phyloP scores from a whole-genome alignment of 768 basidiomycete species.

The Russula compacta region DNA sequence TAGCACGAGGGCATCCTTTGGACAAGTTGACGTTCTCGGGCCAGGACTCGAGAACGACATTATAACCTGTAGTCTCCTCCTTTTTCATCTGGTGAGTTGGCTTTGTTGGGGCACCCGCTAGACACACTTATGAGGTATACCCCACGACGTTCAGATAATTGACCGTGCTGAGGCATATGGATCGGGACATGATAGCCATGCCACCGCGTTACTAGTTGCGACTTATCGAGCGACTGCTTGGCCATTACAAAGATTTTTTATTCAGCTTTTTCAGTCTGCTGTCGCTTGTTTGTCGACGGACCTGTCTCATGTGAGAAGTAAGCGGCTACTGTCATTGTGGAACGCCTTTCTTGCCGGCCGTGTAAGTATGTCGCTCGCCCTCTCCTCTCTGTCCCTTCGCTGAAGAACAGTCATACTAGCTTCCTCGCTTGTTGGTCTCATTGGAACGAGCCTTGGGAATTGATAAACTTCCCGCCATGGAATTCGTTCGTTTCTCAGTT shows the following conservation, averaged over 20 bases:
- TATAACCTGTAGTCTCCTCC: slow-evolving; percentile 15
- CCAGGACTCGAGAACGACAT: slow-evolving; percentile 15
- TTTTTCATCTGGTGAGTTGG: slow-evolving; percentile 18
- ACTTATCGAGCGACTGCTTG: slow-evolving; percentile 54
- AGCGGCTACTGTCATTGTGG: slow-evolving; percentile 43
- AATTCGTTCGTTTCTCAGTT: slow-evolving; percentile 42
- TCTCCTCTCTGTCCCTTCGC: not conserved
- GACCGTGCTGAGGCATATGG: slow-evolving; percentile 15
- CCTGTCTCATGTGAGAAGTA: slow-evolving; percentile 25
- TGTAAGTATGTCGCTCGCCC: slow-evolving; percentile 33
- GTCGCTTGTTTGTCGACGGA: slow-evolving; percentile 54
- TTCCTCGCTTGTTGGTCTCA: slow-evolving; percentile 48
- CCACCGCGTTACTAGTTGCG: slow-evolving; percentile 46
- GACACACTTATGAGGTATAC: not conserved
- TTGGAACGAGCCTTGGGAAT: slow-evolving; percentile 47
- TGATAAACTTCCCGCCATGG: slow-evolving; percentile 42
- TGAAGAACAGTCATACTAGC: slow-evolving; percentile 30
- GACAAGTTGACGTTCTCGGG: slow-evolving; percentile 19
- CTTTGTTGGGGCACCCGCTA: not conserved
- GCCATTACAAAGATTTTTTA: slow-evolving; percentile 56
- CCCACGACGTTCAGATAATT: not conserved
- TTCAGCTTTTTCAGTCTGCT: slow-evolving; percentile 56
- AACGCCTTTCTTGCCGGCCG: slow-evolving; percentile 63
- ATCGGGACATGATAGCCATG: slow-evolving; percentile 27
- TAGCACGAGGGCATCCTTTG: slow-evolving; percentile 12